Base-by-base conservation (phyloP, 2,329 filamentous ascomycete species). In the Spiromastix sp. region DNA sequence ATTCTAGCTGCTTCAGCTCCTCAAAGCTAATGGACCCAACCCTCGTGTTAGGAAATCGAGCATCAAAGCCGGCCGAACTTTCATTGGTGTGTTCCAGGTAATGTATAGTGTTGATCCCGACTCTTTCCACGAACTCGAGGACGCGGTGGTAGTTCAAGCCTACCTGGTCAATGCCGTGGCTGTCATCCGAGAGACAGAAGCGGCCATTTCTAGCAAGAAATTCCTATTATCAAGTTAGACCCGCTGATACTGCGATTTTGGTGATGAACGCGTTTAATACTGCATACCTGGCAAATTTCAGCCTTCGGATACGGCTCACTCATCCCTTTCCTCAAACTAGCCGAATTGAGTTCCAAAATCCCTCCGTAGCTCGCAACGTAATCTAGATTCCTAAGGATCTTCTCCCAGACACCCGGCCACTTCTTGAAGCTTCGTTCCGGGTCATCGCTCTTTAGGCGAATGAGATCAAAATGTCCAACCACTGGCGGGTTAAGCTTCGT, bases 141-240 rank as follows among this genome's bases (percentile, higher is more conserved):
- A 82, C 76, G 26, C 72, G 73, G 30, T 57, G 53, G 62, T 91
- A 96, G 54, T 93, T 89, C 33, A 85, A 79, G n/a, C 79, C 85
- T 4, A 98, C 72, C 54, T 98, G 89, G 2, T 74, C 81, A 39
- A 85, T 72, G 25, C 84, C 84, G 63, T 98, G 91, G 56, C 86
- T 94, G 60, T 98, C 91, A 57, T 98, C 91, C 5, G 85, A 94
- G 48, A 98, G 71, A 35, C 85, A 93, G 59, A 96, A 93, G 41
- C 73, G 74, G 16, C 91, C 87, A 16, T 79, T 79, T 49, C 84
- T 69, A 5, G 60, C 61, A 36, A 86, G 52, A 66, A 85, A 93
- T 54, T 76, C 74, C 80, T 83, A 42, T 7, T n/a, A n/a, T n/a
- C n/a, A n/a, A n/a, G n/a, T n/a, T n/a, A n/a, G n/a, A n/a, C n/a